phyloP scores from a whole-genome alignment of 2,329 filamentous ascomycete species.

The Cladorrhinum sp. region DNA sequence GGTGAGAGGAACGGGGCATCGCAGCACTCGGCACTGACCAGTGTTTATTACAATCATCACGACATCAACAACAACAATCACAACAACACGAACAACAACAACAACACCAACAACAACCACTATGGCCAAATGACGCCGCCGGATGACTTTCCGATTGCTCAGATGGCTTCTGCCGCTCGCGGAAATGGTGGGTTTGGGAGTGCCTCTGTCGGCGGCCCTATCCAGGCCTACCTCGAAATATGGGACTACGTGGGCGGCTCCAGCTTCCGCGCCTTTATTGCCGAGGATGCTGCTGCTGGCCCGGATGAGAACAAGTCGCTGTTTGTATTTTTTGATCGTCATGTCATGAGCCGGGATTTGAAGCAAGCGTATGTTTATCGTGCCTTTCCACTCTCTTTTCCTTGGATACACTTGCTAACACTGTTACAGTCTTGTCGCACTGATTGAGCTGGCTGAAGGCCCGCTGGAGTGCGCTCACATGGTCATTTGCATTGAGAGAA shows the following conservation, averaged over 20 bases:
- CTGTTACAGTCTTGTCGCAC: conserved; percentile 71
- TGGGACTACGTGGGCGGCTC: conserved; percentile 84
- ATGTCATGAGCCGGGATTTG: conserved; percentile 69
- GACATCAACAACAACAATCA: conserved; percentile 25
- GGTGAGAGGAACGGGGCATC: conserved; percentile 81
- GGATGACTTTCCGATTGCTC: conserved; percentile 39
- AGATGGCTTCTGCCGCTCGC: conserved; percentile 18
- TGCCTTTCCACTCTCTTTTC: neutral
- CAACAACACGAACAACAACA: conserved; percentile 16
- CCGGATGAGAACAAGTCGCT: conserved; percentile 61
- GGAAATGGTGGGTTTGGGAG: conserved; percentile 23
- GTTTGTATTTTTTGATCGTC: conserved; percentile 81
- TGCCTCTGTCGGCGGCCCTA: conserved; percentile 25
- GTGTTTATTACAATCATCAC: conserved; percentile 53
- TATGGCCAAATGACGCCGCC: conserved; percentile 45
- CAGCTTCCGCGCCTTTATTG: conserved; percentile 82
- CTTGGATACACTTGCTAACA: conserved; percentile 13
- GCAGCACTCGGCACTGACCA: conserved; percentile 81
- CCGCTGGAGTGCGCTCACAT: conserved; percentile 74
- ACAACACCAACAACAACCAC: conserved; percentile 21
- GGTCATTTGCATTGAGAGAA: conserved; percentile 76
- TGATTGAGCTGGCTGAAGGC: conserved; percentile 81
- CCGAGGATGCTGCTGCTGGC: conserved; percentile 51
- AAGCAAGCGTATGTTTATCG: conserved; percentile 82
- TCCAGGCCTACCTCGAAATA: conserved; percentile 69